Base-by-base conservation (phyloP, 2,329 filamentous ascomycete species). In the Fusarium nanum region DNA sequence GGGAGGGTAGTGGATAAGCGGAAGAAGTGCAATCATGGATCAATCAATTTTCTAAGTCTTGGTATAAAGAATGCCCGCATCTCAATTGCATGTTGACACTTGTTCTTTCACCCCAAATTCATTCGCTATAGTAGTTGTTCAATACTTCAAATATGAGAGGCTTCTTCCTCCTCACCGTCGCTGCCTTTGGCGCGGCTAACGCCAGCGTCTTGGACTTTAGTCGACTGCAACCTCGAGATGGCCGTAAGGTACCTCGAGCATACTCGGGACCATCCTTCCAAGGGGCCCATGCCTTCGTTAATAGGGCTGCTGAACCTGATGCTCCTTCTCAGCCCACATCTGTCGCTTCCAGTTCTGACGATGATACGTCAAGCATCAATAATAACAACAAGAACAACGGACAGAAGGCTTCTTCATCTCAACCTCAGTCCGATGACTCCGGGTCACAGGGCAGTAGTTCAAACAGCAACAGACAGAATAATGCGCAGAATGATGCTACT, bases 101-200 rank as follows among this genome's bases (percentile, higher is more conserved):
- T 3, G 14, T 18, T 28, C 2, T 20, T 23, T 28, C 7, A 22
- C 1, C 2, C 12, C 3, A 27, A 5, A 14, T 54, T 27, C 63
- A 46, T 60, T 66, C 47, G 48, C 30, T 66, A 23, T 22, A 66
- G 48, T 44, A 55, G 55, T 55, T 62, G 22, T 41, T 66, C 25
- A 53, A 37, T n/a, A n/a, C 32, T 12, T 22, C 6, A 28, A 69
- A 42, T 13, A 70, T 70, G 67, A 65, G 45, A 54, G 53, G 66
- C 53, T 67, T 70, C 28, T 47, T 70, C 41, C 20, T 70, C 30
- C 49, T 70, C 48, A 23, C 56, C 16, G 56, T 57, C 23, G 67
- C 62, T 10, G 47, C 56, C 11, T 30, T 65, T 9, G 37, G 66
- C 61, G 41, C 44, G 56, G 61, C 53, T 12, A 70, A 67, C 30